These are phyloP conservation scores for Cercospora canescens DNA, from an alignment of 2,329 filamentous ascomycete genomes.

Conservation along the genomic window DNA sequence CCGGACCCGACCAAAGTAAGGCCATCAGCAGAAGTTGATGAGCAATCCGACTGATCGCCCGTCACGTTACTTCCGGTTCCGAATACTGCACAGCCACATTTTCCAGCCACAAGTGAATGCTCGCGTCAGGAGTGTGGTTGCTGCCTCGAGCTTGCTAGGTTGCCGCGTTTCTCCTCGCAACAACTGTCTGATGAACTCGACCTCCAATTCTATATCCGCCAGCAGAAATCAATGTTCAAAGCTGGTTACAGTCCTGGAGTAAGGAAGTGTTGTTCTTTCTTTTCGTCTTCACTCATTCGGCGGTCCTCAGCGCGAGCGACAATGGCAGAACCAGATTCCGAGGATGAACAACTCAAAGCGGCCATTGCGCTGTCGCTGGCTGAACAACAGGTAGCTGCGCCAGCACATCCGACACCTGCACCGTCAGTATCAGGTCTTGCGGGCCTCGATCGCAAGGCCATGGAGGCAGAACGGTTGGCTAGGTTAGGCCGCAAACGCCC, in stretches of 20 bases:
- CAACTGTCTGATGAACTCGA: background rate
- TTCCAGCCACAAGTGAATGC: background rate
- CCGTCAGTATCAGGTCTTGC: conserved; percentile 37
- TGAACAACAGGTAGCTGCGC: background rate
- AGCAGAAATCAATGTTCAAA: background rate
- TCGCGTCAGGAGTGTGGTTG: background rate
- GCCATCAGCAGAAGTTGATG: background rate
- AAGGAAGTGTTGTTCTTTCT: conserved; percentile 1
- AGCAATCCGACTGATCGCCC: background rate
- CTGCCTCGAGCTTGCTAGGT: background rate
- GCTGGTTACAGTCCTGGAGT: background rate
- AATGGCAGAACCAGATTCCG: conserved; percentile 38
- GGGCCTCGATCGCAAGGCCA: conserved; percentile 72
- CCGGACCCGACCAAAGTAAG: background rate
- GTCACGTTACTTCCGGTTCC: background rate
- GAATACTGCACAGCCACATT: background rate
- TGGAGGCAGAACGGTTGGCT: conserved; percentile 81
- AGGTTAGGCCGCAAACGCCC: conserved; percentile 65
- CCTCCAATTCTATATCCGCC: background rate
- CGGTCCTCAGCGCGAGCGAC: background rate
- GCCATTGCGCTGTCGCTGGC: conserved; percentile 53
- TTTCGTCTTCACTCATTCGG: background rate
- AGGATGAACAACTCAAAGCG: conserved; percentile 60
- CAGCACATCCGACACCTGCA: background rate
- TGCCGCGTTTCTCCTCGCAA: background rate